Base-by-base conservation (phyloP, 257 asterid genomes). In the Solanum raphanifolium region DNA sequence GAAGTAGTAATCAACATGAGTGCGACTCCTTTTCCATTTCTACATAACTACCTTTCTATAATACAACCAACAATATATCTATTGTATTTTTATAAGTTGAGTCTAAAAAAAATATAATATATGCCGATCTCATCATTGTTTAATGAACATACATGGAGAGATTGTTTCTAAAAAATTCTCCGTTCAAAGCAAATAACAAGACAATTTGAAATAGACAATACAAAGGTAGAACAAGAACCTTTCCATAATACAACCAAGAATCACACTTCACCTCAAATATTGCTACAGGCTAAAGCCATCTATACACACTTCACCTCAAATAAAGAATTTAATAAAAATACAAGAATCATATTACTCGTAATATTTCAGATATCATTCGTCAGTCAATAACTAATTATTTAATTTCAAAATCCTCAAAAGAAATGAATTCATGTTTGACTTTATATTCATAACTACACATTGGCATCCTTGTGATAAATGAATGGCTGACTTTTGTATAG, bases 21-120 rank as follows among this genome's bases (percentile, higher is more conserved):
- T 27, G 85, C 65, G 13, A 25, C 66, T 48, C 15, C 85, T 79
- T 79, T 43, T 23, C 38, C 38, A 41, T 79, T 79, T 79, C 25
- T 43, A 79, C 38, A 79, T 43, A 27, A 43, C 5, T 3, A 39
- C 38, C 38, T 78, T 41, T n/a, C 35, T 34, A 13, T 13, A 25
- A 78, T n/a, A 41, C 65, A 43, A 76, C 55, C 55, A 46, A 46
- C 83, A 48, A 52, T 18, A 52, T 52, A 16, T 18, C 62, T 52
- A 52, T 52, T 0, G 9, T 52, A 52, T 6, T 52, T 52, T 48
- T 48, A 16, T 52, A 52, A 52, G 4, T 52, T 52, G 23, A 0
- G 9, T 16, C 0, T 15, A 3, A 52, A 0, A 52, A 6, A 52
- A 52, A 52, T 52, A 60, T 1, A 60, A 0, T 4, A 0, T 60